phyloP scores from a whole-genome alignment of 176 grass and related monocot genomes.

The Panicum miliaceum region DNA sequence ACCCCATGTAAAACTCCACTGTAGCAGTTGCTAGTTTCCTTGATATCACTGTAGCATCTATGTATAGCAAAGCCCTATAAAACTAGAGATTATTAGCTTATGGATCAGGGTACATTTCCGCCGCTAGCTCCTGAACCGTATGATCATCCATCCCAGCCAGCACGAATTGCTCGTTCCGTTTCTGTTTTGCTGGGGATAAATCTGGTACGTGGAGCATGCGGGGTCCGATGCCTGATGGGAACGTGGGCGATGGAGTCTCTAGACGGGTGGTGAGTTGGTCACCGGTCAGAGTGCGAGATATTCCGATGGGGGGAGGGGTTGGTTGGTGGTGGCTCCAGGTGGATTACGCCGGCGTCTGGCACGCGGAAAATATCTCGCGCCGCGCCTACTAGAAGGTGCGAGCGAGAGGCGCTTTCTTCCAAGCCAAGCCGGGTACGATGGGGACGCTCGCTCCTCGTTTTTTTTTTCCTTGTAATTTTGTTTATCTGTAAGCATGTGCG shows the following conservation, averaged over 20 bases:
- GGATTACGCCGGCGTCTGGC: not conserved
- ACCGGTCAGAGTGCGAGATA: not conserved
- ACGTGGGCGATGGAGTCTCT: not conserved
- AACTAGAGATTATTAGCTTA: not conserved
- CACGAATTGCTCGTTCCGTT: not conserved
- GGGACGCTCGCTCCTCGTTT: not conserved
- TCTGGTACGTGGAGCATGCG: not conserved
- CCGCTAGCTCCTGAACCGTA: no score
- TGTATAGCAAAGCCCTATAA: constrained; percentile 7
- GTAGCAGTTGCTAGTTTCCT: not conserved
- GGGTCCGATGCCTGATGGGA: not conserved
- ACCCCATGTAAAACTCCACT: not conserved
- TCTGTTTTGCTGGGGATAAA: not conserved
- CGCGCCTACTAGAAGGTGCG: constrained; percentile 34
- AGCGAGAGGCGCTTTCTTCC: not conserved
- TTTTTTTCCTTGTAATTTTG: no score
- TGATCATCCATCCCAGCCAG: no score
- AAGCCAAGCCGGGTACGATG: not conserved
- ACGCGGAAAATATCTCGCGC: constrained; percentile 1
- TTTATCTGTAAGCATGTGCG: not conserved
- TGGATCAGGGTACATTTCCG: not conserved
- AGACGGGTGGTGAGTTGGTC: not conserved
- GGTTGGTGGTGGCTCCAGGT: not conserved
- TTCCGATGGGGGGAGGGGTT: not conserved
- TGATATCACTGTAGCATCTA: not conserved